These are phyloP conservation scores for Solanum chiquidenum DNA, from an alignment of 257 asterid species.

Conservation along the genomic window DNA sequence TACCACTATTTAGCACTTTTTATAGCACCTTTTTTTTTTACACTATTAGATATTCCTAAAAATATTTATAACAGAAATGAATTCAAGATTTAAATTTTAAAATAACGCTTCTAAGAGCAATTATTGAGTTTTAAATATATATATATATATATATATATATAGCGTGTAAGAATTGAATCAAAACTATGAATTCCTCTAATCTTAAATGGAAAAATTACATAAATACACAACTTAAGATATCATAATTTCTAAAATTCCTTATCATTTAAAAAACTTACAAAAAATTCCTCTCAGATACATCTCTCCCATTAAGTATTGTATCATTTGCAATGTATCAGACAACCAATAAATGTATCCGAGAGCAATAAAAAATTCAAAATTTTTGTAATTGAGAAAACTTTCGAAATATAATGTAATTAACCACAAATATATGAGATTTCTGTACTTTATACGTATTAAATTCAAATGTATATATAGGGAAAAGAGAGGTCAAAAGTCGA, in stretches of 20 bases:
- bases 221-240: too few species aligned
- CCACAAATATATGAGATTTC: too few species aligned
- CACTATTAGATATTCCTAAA: not conserved
- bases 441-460: not conserved
- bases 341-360: accelerated
- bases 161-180: too few species aligned
- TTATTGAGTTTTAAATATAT: not conserved
- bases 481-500: not conserved
- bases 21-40: not conserved
- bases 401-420: accelerated
- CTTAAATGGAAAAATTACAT: too few species aligned
- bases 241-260: too few species aligned
- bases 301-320: too few species aligned
- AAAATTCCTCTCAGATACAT: too few species aligned
- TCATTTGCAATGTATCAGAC: not conserved
- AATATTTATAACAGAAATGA: not conserved
- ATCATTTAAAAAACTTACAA: too few species aligned
- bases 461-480: not conserved
- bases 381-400: accelerated
- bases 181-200: too few species aligned
- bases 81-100: not conserved
- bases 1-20: not conserved
- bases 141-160: not conserved
- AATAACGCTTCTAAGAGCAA: not conserved
- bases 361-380: not conserved